Evolutionary conservation across 2,329 filamentous ascomycete species (phyloP).

Genomic region (Stagonosporopsis cucurbitacearum): DNA sequence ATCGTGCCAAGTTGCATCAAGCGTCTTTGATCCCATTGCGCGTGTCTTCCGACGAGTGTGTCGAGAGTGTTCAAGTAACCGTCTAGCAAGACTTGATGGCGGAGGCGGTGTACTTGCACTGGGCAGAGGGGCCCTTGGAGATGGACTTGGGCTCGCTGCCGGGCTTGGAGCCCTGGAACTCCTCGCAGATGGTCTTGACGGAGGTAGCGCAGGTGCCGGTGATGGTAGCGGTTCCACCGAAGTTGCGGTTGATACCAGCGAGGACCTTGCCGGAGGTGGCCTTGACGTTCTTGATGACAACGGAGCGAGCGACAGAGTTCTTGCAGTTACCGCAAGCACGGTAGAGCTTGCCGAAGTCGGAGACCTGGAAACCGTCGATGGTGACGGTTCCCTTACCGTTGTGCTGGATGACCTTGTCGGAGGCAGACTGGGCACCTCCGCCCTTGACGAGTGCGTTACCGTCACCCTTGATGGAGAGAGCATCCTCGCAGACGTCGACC

Average conservation of each 20-base stretch:
- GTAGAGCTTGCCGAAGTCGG: slow-evolving; percentile 54
- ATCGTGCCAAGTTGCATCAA: slow-evolving; percentile 22
- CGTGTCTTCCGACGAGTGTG: neutral
- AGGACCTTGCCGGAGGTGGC: slow-evolving; percentile 52
- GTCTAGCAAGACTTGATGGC: slow-evolving; percentile 42
- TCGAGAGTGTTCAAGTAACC: neutral
- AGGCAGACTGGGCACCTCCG: slow-evolving; percentile 49
- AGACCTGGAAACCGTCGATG: slow-evolving; percentile 45
- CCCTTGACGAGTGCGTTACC: slow-evolving; percentile 50
- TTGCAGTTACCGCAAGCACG: slow-evolving; percentile 58
- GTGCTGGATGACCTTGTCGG: slow-evolving; percentile 54
- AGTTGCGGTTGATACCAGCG: slow-evolving; percentile 61
- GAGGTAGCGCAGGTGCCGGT: slow-evolving; percentile 38
- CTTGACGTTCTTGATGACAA: slow-evolving; percentile 55
- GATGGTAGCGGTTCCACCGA: slow-evolving; percentile 58
- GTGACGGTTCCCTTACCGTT: slow-evolving; percentile 48
- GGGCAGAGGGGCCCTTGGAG: slow-evolving; percentile 36
- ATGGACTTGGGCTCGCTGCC: slow-evolving; percentile 40
- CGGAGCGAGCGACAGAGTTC: slow-evolving; percentile 54
- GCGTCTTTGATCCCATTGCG: slow-evolving; percentile 10
- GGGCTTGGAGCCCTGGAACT: slow-evolving; percentile 42
- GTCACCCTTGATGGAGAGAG: slow-evolving; percentile 46
- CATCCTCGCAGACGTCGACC: slow-evolving; percentile 52
- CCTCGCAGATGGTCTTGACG: slow-evolving; percentile 45
- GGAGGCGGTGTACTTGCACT: slow-evolving; percentile 43